Evolutionary conservation across 805 yeast genomes (phyloP), one percentile per base, ranked within the genome.

Genomic region (Yueomyces sp.): DNA sequence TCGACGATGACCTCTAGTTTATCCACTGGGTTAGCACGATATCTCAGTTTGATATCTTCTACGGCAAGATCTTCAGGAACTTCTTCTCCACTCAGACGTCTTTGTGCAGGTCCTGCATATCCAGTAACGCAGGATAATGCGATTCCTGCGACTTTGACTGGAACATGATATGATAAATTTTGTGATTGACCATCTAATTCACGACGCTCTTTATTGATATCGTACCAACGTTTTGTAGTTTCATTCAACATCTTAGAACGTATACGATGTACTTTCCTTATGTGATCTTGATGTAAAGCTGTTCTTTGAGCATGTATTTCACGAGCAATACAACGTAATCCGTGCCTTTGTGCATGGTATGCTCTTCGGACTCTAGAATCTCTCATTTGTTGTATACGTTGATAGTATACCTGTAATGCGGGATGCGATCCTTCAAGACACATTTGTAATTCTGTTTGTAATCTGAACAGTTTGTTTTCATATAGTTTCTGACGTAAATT

Each of bases 341-440:
- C 80, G 62, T 86, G 87, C 49, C 72, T 70, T 48, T 77, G 79
- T 38, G 66, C 64, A 45, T 64, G 60, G 40, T 68, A 63, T 1
- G 77, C 74, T 39, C 72, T 64, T 30, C 59, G 67, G 28, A 87
- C 65, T 58, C 79, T 81, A 46, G 77, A 79, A 50, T 85, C 85
- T 50, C 86, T 79, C 50, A 81, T 78, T 38, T 76, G 74, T 46
- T 81, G 83, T 42, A 92, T 77, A 60, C 78, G 76, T 52, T 72
- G 73, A 59, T 82, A 77, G 43, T 83, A 81, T 40, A 75, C 72
- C 36, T 84, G 73, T 44, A 90, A 71, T 53, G 88, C 96, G 0
- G 97, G 97, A 62, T 92, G 98, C 26, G 86, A 75, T 9, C 96
- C 96, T 49, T 80, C 81, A 33, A 80, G 66, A 64, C 97, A 88